Base-by-base conservation (phyloP, 2,329 filamentous ascomycete genomes). In the Calonectria pauciramosa region DNA sequence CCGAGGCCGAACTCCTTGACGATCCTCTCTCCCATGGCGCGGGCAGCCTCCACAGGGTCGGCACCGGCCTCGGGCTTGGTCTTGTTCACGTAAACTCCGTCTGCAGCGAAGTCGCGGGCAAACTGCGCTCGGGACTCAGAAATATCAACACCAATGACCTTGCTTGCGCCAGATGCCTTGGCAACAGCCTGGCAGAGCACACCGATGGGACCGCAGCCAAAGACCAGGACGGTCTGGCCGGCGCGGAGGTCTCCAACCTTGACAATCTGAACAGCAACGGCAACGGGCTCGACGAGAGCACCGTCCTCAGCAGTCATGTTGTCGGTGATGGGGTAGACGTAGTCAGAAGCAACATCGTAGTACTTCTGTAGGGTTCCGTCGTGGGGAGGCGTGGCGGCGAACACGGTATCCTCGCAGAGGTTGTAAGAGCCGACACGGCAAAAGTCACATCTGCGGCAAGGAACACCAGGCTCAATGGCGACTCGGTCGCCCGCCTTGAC, bases 381-480 rank as follows among this genome's bases (percentile, higher is more conserved):
- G 14, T 71, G 64, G 18, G 72, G 71, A 3, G 71, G 71, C 4
- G 71, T 73, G 9, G 71, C 71, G 11, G 71, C 71, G 23, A 73
- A 73, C 4, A 73, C 67, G 3, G 60, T 73, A 10, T 73, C 71
- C 34, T 60, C 47, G 49, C 71, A 73, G 3, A 73, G 71, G 49
- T 73, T 73, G 78, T 88, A 88, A 1, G 68, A 52, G 7, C 86
- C 87, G 0, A 74, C 71, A 5, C 84, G 83, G 77, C 88, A 89
- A 70, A 83, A 82, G 59, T 85, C 81, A 78, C 88, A 89, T 20
- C 82, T 80, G 75, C 83, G 74, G 74, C 88, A 89, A 0, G 87
- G 86, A 5, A 87, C 82, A 2, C 87, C 87, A 2, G 87, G 87
- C 73, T 89, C 88, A 30, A 89, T 86, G 32, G 88, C 87, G 4